phyloP scores from a whole-genome alignment of 495 filamentous ascomycete species.

The Penicillium paradoxum region DNA sequence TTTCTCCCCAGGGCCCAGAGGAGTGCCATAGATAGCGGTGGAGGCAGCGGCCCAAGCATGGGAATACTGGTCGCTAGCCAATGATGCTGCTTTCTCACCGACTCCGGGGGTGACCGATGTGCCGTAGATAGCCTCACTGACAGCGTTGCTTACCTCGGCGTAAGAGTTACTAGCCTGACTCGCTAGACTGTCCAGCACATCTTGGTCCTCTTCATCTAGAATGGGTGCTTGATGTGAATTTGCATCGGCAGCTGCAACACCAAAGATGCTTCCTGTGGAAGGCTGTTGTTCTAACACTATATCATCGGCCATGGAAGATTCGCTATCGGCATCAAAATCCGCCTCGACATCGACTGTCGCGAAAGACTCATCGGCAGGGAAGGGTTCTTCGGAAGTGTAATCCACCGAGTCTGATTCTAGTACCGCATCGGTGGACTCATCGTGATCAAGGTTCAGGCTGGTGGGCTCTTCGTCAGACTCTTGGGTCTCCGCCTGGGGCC shows the following conservation, averaged over 20 bases:
- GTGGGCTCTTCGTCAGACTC: slow-evolving; percentile 27
- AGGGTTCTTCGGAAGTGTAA: slow-evolving; percentile 1
- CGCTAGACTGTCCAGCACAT: slow-evolving; percentile 46
- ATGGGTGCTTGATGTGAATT: slow-evolving; percentile 29
- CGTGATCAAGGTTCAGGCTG: background rate
- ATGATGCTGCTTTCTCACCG: slow-evolving; percentile 40
- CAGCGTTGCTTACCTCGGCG: slow-evolving; percentile 42
- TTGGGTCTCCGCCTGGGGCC: slow-evolving; percentile 38
- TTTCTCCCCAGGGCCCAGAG: slow-evolving; percentile 46
- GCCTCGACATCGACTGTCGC: background rate
- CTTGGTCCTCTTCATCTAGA: slow-evolving; percentile 44
- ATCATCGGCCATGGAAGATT: slow-evolving; percentile 4
- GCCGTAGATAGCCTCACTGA: slow-evolving; percentile 43
- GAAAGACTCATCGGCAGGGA: background rate
- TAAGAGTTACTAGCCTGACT: slow-evolving; percentile 47
- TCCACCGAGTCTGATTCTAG: background rate
- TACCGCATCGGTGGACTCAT: slow-evolving; percentile 13
- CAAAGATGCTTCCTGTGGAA: slow-evolving; percentile 12
- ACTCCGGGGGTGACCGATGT: slow-evolving; percentile 40
- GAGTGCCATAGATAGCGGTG: slow-evolving; percentile 52
- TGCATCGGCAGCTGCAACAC: slow-evolving; percentile 23
- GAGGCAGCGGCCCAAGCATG: slow-evolving; percentile 55
- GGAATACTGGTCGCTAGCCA: slow-evolving; percentile 53
- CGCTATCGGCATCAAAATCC: background rate
- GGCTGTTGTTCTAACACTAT: slow-evolving; percentile 28